Evolutionary conservation across 2,329 filamentous ascomycete genomes (phyloP).

Genomic region (Penicillium oxalicum): DNA sequence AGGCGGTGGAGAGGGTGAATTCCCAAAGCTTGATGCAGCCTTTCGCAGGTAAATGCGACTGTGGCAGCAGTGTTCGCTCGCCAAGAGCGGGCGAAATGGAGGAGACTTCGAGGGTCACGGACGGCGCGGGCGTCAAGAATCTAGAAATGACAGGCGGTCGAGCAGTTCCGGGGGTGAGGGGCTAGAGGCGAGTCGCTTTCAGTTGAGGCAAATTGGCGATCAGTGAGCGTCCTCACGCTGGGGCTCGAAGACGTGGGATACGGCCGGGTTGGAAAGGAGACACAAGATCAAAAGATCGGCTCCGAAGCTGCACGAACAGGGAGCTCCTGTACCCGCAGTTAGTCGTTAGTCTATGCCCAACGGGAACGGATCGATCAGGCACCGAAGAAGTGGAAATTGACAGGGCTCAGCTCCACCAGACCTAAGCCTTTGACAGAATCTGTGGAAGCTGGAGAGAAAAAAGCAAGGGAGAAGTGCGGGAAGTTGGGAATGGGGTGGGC

Average conservation of each 20-base stretch:
- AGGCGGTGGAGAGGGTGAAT: neutral
- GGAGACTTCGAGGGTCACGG: neutral
- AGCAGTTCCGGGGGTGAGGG: neutral
- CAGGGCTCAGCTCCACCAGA: slow-evolving; percentile 17
- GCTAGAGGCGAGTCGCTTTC: neutral
- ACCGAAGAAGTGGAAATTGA: neutral
- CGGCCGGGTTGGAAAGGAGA: neutral
- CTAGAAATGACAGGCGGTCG: neutral
- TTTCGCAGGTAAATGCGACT: neutral
- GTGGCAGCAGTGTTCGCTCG: neutral
- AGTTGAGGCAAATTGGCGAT: neutral
- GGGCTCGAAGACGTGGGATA: neutral
- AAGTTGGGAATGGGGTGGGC: slow-evolving; percentile 15
- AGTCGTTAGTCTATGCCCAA: slow-evolving; percentile 17
- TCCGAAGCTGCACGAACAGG: slow-evolving; percentile 9
- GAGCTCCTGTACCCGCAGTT: slow-evolving; percentile 15
- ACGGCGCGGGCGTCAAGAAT: neutral
- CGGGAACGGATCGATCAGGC: slow-evolving; percentile 7
- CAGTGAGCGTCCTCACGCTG: neutral
- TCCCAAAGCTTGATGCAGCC: neutral
- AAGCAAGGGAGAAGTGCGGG: slow-evolving; percentile 17
- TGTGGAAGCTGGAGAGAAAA: slow-evolving; percentile 20
- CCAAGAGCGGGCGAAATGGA: neutral
- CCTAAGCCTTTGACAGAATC: slow-evolving; percentile 9
- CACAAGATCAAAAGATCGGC: slow-evolving; percentile 4